phyloP scores from a whole-genome alignment of 352 stramenopile species.

The Phytopythium oedochilum region DNA sequence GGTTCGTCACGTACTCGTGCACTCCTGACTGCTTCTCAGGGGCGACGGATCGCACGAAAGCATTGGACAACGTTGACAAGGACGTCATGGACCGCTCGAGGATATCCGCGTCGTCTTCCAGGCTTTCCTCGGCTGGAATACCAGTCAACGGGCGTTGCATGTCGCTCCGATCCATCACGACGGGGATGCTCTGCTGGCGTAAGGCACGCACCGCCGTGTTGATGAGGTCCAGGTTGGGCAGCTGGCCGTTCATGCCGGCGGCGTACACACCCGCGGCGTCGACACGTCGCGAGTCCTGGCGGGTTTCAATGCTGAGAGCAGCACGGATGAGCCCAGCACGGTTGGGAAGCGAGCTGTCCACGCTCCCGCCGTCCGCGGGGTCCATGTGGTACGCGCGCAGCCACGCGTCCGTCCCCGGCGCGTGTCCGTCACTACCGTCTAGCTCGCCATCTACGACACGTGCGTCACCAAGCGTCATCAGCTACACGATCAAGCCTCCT shows the following conservation, averaged over 20 bases:
- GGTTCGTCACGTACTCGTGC: slow-evolving; percentile 43
- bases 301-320: slow-evolving; percentile 68
- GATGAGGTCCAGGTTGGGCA: slow-evolving; percentile 85
- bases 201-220: slow-evolving; percentile 67
- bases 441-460: slow-evolving; percentile 41
- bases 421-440: slow-evolving; percentile 57
- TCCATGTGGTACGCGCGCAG: slow-evolving; percentile 67
- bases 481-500: no score
- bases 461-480: background rate
- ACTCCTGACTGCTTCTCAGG: slow-evolving; percentile 14
- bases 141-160: slow-evolving; percentile 3
- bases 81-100: slow-evolving; percentile 6
- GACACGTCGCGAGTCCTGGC: slow-evolving; percentile 16
- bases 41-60: slow-evolving; percentile 2
- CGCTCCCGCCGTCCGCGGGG: slow-evolving; percentile 15
- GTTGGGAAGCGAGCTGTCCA: slow-evolving; percentile 39
- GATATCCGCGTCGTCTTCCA: slow-evolving; percentile 4
- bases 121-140: background rate
- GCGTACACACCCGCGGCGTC: slow-evolving; percentile 51
- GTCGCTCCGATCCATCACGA: slow-evolving; percentile 42
- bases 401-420: slow-evolving; percentile 65
- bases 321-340: slow-evolving; percentile 75
- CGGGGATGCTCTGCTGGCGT: slow-evolving; percentile 34
- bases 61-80: background rate
- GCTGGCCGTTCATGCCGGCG: slow-evolving; percentile 74